phyloP scores from a whole-genome alignment of 139 green algal genomes.

The Trebouxia sp. region DNA sequence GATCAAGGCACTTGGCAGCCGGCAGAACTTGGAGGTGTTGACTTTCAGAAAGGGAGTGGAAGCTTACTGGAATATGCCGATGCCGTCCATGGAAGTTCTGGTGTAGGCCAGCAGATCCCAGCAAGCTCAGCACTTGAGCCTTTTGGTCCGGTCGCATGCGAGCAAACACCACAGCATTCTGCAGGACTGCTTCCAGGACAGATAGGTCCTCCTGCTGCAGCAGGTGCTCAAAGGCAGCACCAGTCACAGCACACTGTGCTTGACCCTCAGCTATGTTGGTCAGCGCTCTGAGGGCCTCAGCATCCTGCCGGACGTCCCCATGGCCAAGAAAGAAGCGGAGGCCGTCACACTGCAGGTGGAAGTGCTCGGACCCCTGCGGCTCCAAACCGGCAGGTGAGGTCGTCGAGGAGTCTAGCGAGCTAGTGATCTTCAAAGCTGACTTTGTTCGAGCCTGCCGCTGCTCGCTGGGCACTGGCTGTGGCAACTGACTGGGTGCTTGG shows the following conservation, averaged over 20 bases:
- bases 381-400: not conserved
- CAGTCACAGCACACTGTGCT: constrained; percentile 4
- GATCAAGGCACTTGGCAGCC: no score
- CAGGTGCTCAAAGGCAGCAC: constrained; percentile 16
- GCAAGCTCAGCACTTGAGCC: constrained; percentile 19
- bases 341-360: not conserved
- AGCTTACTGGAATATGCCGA: constrained; percentile 10
- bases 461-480: not conserved
- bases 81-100: constrained; percentile 1
- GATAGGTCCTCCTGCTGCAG: constrained; percentile 16
- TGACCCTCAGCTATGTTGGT: constrained; percentile 12
- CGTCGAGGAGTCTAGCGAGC: not conserved
- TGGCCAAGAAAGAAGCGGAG: not conserved
- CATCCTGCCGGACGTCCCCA: not conserved
- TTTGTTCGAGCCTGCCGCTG: not conserved
- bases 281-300: not conserved
- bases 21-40: no score
- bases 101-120: not conserved
- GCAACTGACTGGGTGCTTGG: not conserved
- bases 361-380: not conserved
- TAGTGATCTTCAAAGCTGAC: not conserved
- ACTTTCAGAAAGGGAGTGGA: no score
- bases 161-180: constrained; percentile 23
- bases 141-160: constrained; percentile 16
- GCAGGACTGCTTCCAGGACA: constrained; percentile 3